Percentiles rank a stretch among this genome's conserved stretches.
These are phyloP conservation scores for Podaxis sp. DNA, from an alignment of 768 basidiomycete genomes.

Conservation along the genomic window DNA sequence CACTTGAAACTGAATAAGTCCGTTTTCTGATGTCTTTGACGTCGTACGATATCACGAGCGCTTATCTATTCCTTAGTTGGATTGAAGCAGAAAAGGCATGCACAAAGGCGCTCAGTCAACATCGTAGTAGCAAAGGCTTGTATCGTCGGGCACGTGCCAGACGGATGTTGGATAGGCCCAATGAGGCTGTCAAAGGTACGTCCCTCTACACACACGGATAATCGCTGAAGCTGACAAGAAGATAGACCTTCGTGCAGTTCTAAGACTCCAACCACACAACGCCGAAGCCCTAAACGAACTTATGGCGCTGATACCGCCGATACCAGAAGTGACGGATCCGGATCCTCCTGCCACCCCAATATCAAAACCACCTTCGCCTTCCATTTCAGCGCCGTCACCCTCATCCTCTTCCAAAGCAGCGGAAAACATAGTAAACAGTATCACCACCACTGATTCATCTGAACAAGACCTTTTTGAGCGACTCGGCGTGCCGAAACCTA, in stretches of 20 bases:
- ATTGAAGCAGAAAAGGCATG: constrained; percentile 72
- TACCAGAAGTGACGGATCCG: not conserved
- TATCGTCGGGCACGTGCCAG: constrained; percentile 69
- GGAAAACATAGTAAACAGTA: constrained; percentile 2
- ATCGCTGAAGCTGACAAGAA: not conserved
- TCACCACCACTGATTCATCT: not conserved
- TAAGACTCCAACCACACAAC: constrained; percentile 65
- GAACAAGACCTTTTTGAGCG: constrained; percentile 22
- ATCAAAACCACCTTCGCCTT: not conserved
- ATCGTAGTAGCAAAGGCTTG: constrained; percentile 66
- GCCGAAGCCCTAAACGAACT: constrained; percentile 60
- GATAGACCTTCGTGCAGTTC: constrained; percentile 58
- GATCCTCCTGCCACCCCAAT: not conserved
- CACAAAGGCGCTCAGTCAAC: constrained; percentile 60
- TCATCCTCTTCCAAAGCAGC: constrained; percentile 15
- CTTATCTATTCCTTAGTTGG: constrained; percentile 44
- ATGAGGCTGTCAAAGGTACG: constrained; percentile 62
- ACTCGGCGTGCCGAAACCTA: constrained; percentile 38
- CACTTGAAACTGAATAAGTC: constrained; percentile 70
- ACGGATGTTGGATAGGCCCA: constrained; percentile 51
- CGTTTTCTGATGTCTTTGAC: constrained; percentile 21
- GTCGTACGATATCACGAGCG: not conserved
- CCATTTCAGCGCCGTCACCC: not conserved
- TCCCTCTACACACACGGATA: not conserved
- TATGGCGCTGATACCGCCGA: constrained; percentile 33